Evolutionary conservation across 352 stramenopile genomes (phyloP).

Genomic region (Phytophthora melonis): DNA sequence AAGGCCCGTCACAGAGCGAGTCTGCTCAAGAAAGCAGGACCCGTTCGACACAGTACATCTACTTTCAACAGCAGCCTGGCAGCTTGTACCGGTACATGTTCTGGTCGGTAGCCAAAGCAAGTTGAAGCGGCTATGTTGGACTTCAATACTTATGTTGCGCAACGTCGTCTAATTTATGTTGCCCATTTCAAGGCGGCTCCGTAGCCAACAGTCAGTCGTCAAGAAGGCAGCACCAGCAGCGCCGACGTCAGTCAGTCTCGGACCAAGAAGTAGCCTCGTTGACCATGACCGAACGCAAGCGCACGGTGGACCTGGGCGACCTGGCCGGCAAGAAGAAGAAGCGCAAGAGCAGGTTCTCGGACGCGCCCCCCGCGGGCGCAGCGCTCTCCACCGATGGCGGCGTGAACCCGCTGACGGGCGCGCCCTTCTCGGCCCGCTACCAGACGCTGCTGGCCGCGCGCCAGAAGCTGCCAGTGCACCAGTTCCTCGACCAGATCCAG

Average conservation of each 20-base stretch:
- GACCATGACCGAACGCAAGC: slow-evolving; percentile 74
- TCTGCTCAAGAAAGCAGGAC: too few relatives aligned
- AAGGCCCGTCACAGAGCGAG: too few relatives aligned
- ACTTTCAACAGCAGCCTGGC: too few relatives aligned
- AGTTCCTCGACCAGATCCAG: slow-evolving; percentile 98
- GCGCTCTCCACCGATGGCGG: not conserved
- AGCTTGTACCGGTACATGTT: too few relatives aligned
- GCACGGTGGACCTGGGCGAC: slow-evolving; percentile 70
- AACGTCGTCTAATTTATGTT: not conserved
- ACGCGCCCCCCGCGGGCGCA: slow-evolving; percentile 42
- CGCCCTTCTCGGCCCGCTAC: slow-evolving; percentile 93
- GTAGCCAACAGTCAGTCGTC: slow-evolving; percentile 8
- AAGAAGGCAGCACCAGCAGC: not conserved
- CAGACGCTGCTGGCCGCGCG: slow-evolving; percentile 92
- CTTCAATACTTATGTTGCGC: not conserved
- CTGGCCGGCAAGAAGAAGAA: slow-evolving; percentile 51
- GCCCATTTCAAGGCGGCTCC: slow-evolving; percentile 10
- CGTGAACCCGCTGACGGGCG: slow-evolving; percentile 94
- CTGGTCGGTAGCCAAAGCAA: not conserved
- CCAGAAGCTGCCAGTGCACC: slow-evolving; percentile 98
- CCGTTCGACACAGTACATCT: too few relatives aligned
- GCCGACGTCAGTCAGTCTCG: slow-evolving; percentile 15
- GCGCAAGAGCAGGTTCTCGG: slow-evolving; percentile 86
- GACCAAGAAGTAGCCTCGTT: slow-evolving; percentile 6
- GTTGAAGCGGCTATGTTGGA: not conserved